A percentile compares a stretch with the other conserved stretches of the same genome.
These are phyloP conservation scores for Mycena polygramma DNA, from an alignment of 768 basidiomycete species.

Conservation along the genomic window DNA sequence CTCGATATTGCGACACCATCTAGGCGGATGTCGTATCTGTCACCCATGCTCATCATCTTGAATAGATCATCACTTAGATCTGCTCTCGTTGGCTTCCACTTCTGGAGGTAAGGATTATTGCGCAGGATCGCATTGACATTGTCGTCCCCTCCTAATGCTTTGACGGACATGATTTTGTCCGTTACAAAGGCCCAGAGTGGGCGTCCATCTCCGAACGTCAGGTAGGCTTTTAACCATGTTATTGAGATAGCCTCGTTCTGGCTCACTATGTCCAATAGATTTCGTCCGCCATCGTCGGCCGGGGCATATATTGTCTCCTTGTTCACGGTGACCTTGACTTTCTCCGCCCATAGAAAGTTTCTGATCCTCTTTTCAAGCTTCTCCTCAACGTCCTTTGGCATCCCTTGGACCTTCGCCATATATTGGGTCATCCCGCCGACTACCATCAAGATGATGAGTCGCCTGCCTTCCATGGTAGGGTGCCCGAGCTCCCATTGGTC, in stretches of 20 bases:
- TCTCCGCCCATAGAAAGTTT: not conserved
- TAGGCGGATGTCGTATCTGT: too few relatives aligned
- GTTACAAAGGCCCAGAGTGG: not conserved
- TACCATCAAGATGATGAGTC: slow-evolving; percentile 23
- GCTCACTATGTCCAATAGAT: slow-evolving; percentile 10
- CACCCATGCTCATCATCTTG: too few relatives aligned
- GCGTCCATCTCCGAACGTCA: not conserved
- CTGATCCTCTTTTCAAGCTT: slow-evolving; percentile 1
- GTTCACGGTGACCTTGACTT: not conserved
- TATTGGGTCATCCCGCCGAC: slow-evolving; percentile 33
- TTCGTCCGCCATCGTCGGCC: slow-evolving; percentile 14
- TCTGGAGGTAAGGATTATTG: not conserved
- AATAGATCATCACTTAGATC: too few relatives aligned
- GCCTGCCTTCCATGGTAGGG: slow-evolving; percentile 31
- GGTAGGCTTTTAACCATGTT: too few relatives aligned
- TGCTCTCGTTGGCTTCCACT: not conserved
- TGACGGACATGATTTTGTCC: not conserved
- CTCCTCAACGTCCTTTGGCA: slow-evolving; percentile 32
- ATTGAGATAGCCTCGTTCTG: slow-evolving; percentile 28
- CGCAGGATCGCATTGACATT: too few relatives aligned
- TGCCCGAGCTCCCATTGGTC: slow-evolving; percentile 18
- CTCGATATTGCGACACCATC: too few relatives aligned
- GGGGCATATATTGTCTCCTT: slow-evolving; percentile 9
- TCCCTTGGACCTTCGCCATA: slow-evolving; percentile 38
- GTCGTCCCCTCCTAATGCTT: too few relatives aligned